Evolutionary conservation across 2,329 filamentous ascomycete genomes (phyloP), one percentile per base, ranked within the genome.

Genomic region (Zymoseptoria passerinii): DNA sequence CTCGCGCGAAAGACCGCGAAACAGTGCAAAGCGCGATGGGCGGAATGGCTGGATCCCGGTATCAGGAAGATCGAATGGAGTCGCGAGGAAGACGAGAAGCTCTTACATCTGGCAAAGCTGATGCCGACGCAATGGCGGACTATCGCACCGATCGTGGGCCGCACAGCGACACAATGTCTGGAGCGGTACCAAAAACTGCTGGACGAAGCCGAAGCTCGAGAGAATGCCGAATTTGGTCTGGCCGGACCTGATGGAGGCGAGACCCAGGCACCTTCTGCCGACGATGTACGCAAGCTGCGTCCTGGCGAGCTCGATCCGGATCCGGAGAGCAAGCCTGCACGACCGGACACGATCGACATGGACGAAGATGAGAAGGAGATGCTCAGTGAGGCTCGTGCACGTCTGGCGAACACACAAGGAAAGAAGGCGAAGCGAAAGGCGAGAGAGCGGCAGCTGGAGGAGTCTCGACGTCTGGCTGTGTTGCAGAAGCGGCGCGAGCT

Each of bases 361-460:
- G 94, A 99, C 72, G 94, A 99, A 73, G 94, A 99, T 71, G 94
- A 99, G 75, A 97, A 99, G 78, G 94, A 99, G 76, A 99, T 99
- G 94, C 76, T 99, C 70, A 96, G 92, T 72, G 94, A 99, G 77
- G 94, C 94, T 66, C 89, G 94, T 71, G 94, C 94, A 57, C 90
- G 94, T 77, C 79, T 99, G 64, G 94, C 94, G 63, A 99, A 99
- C 70, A 97, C 94, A 9, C 94, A 97, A 75, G 94, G 94, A 72
- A 99, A 99, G 77, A 99, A 99, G 78, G 94, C 94, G 6, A 99
- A 99, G 80, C 81, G 94, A 66, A 99, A 99, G 80, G 94, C 94
- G 35, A 84, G 94, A 69, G 94, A 99, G 75, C 83, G 94, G 63
- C 92, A 97, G 72, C 82, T 99, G 66, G 94, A 99, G 72, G 92